Conservation (phyloP, 2,329 filamentous ascomycete species). For the Fusarium sp. region DNA sequence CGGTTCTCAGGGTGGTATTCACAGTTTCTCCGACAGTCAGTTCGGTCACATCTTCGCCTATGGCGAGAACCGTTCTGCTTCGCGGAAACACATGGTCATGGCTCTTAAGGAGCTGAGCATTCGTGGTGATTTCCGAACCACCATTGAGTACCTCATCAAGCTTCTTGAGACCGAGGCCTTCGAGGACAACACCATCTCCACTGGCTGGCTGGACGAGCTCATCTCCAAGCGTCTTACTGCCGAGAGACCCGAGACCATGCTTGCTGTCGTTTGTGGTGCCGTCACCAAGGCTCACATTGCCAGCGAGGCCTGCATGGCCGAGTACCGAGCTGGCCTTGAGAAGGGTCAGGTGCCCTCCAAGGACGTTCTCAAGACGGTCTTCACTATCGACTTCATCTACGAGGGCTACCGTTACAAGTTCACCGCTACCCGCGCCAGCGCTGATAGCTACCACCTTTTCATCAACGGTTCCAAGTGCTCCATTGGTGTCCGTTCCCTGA, state of each 20-base stretch:
- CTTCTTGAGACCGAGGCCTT: conserved; percentile 98
- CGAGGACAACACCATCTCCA: conserved; percentile 99
- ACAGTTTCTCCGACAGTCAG: conserved; percentile 99
- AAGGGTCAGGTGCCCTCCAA: conserved; percentile 98
- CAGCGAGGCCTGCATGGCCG: conserved; percentile 89
- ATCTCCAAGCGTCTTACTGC: conserved; percentile 98
- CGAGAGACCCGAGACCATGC: conserved; percentile 91
- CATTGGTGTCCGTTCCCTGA: conserved; percentile 91
- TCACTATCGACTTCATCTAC: conserved; percentile 98
- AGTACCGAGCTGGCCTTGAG: conserved; percentile 90
- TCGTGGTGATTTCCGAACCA: conserved; percentile 98
- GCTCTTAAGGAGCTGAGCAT: conserved; percentile 99
- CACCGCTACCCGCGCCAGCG: conserved; percentile 91
- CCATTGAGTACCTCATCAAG: conserved; percentile 99
- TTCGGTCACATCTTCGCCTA: conserved; percentile 99
- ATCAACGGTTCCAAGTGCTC: conserved; percentile 98
- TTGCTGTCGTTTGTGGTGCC: conserved; percentile 96
- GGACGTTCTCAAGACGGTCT: conserved; percentile 97
- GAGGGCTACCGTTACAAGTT: conserved; percentile 98
- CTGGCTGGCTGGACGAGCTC: conserved; percentile 97
- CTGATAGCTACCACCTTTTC: conserved; percentile 97
- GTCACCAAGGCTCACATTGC: conserved; percentile 95
- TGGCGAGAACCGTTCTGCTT: conserved; percentile 95
- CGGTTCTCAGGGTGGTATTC: conserved; percentile 94
- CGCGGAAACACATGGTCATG: conserved; percentile 98